Evolutionary conservation across 768 basidiomycete species (phyloP), one percentile per base, ranked within the genome.

Genomic region (Rubroboletus satanas): DNA sequence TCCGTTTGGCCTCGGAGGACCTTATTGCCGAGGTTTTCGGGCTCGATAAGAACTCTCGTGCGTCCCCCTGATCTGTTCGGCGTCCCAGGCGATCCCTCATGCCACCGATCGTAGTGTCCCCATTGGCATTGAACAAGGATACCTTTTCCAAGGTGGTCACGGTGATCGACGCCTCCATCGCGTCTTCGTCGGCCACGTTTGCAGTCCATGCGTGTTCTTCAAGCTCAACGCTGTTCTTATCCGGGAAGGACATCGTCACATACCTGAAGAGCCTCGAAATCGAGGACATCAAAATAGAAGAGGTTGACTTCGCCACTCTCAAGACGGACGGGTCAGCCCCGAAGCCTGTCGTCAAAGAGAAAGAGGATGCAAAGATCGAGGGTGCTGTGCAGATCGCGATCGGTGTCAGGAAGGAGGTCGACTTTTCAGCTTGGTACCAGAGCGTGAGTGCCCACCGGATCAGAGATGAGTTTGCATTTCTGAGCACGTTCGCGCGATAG

Each of bases 391-490:
- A 95, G 75, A 87, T 95, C 63, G 94, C 95, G 35, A 90, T 98
- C 67, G 90, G 92, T 49, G 89, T 94, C 63, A 91, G 92, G 80
- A 98, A 98, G 72, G 93, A 97, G 68, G 89, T 88, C 41, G 95
- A 98, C 68, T 98, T 98, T 73, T 75, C 94, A 9, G 80, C 84
- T 15, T 98, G 94, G 93, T 96, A 98, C 70, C 93, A 91, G 55
- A 93, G 84, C 66, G 93, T 94, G 58, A 57, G 81, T 75, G 21
- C 4, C 4, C 14, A n/a, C 36, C 46, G 28, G 39, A 55, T 49
- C 5, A 2, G 31, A 4, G 26, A 28, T 10, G 32, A n/a, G 29
- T 41, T 52, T 32, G 36, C 54, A 23, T 63, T 63, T 49, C 54
- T 55, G 39, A 56, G 12, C 28, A 45, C 18, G 5, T 2, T 42